Base-by-base conservation (phyloP, 2,329 filamentous ascomycete genomes). In the Teratosphaeria zuluensis region DNA sequence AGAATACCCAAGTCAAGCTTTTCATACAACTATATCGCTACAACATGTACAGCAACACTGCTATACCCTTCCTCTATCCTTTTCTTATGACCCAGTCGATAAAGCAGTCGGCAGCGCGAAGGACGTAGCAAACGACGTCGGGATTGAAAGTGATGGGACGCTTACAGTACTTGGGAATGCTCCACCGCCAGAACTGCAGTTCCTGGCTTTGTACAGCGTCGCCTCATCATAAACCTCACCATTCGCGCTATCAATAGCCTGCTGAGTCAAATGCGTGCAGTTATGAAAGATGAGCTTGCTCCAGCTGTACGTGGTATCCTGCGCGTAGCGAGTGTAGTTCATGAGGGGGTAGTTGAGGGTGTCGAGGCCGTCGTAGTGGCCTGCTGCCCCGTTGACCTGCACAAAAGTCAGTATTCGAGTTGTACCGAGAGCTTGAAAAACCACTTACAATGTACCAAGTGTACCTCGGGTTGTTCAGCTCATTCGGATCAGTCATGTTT, bases 311-410 rank as follows among this genome's bases (percentile, higher is more conserved):
- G 65, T 69, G 11, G 64, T 65, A 55, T 75, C 67, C 51, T 61
- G 58, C 12, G 66, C 65, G 56, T 68, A 68, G 7, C 69, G 65
- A 6, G 64, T 63, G 57, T 70, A 74, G 19, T 60, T 65, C 59
- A 61, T 56, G 5, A 66, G 56, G 8, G 68, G 64, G 1, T 56
- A 35, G 12, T 21, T 58, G 3, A 67, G 56, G 2, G 56, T 61
- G 57, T 72, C 69, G 2, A 74, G 63, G 53, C 80, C 81, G 65
- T 84, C 81, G 52, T 80, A 75, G 58, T 80, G 80, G 16, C 79
- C 78, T 3, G 78, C 79, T 69, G 77, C 77, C 16, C 78, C 79
- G 64, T 80, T 81, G 66, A 77, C 71, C 33, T 35, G 14, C 9
- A 35, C 6, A 2, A 35, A 35, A 35, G 14, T 11, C 9, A 51